These are phyloP conservation scores for Coemansia aciculifera DNA, from an alignment of 192 early-diverging fungal genomes.

Conservation along the genomic window DNA sequence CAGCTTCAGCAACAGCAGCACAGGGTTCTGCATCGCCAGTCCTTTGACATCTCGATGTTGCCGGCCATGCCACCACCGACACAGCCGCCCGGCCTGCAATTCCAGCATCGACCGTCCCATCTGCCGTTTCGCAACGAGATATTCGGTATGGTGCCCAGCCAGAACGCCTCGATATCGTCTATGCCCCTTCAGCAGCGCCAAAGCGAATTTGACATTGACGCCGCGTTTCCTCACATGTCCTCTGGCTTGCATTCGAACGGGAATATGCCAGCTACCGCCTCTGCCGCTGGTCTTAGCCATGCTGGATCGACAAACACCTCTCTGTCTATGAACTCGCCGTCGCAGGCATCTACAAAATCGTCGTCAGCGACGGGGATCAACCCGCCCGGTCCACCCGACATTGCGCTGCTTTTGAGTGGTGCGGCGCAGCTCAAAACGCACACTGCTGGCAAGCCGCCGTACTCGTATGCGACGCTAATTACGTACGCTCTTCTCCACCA, in stretches of 20 bases:
- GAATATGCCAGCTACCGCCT: neutral
- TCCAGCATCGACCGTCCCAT: constrained; percentile 4
- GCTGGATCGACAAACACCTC: neutral
- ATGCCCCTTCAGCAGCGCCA: constrained; percentile 6
- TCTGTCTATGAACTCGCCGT: neutral
- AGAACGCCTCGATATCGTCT: neutral
- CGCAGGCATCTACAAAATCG: neutral
- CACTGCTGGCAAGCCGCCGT: constrained; percentile 68
- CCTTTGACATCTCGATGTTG: constrained; percentile 29
- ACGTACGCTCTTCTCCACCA: constrained; percentile 74
- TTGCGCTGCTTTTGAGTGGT: constrained; percentile 51
- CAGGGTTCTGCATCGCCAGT: constrained; percentile 28
- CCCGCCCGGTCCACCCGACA: constrained; percentile 24
- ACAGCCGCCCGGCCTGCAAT: constrained; percentile 12
- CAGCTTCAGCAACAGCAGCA: constrained; percentile 8
- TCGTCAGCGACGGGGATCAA: neutral
- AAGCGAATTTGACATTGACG: constrained; percentile 4
- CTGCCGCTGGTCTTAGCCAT: neutral
- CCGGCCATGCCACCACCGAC: constrained; percentile 1
- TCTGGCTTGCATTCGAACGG: neutral
- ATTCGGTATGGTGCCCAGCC: neutral
- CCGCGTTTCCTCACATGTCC: constrained; percentile 9
- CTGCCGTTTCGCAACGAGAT: neutral
- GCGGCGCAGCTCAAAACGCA: constrained; percentile 40
- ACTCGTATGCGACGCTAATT: constrained; percentile 82